Conservation (phyloP, 371 early-diverging fungal species). For the Mucor plumbeus region DNA sequence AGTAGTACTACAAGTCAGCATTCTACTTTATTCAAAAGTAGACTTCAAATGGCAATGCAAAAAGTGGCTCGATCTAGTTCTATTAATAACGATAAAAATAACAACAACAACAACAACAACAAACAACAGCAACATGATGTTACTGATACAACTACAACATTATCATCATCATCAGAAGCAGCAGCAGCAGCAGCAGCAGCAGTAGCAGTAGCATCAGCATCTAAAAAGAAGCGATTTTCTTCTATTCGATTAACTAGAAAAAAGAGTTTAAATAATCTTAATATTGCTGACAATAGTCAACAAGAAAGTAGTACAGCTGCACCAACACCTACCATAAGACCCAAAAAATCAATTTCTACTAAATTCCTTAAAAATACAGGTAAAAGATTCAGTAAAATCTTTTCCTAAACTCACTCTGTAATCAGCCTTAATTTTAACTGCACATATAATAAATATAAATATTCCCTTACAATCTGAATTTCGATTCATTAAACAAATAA, state of each 20-base stretch:
- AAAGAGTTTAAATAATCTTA: neutral
- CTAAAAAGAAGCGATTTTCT: constrained; percentile 8
- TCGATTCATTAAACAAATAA: neutral
- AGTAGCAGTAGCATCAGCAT: neutral
- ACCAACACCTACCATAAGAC: neutral
- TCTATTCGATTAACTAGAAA: constrained; percentile 1
- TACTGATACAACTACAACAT: neutral
- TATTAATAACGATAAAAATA: neutral
- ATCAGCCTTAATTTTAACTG: constrained; percentile 1
- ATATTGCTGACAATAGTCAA: neutral
- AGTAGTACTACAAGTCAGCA: constrained; percentile 10
- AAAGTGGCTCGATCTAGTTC: constrained; percentile 3
- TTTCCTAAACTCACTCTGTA: constrained; percentile 2
- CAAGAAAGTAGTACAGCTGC: neutral
- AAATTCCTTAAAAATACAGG: constrained; percentile 13
- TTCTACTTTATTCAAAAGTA: constrained; percentile 1
- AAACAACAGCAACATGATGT: neutral
- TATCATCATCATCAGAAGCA: neutral
- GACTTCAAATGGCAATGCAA: constrained; percentile 1
- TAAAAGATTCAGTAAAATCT: constrained; percentile 14
- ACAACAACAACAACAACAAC: constrained; percentile 1
- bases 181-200: neutral
- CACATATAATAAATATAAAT: neutral
- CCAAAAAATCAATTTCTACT: constrained; percentile 12
- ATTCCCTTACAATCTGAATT: neutral